Base-by-base conservation (phyloP, 129 eudicot species). In the Smallanthus sonchifolius region DNA sequence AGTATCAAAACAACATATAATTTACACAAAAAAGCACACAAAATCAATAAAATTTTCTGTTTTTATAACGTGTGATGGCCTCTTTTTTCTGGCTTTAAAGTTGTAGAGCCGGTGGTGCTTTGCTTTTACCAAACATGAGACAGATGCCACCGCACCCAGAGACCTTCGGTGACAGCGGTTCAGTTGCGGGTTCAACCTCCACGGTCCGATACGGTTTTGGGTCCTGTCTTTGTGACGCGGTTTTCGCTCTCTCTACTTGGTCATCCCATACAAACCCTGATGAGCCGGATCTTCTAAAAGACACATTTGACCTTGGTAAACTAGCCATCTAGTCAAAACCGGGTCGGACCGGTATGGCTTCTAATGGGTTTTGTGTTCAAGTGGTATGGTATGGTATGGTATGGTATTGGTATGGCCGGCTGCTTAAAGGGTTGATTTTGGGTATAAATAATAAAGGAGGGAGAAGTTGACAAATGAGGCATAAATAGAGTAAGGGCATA, bases 161-260 rank as follows among this genome's bases (percentile, higher is more conserved):
- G 66, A 87, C 83, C 71, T 82, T 90, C 8, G 96, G 96, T 39
- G 96, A 90, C 4, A 87, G 93, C 1, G 96, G 96, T 43, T 90
- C 96, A 20, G 70, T 61, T 4, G 87, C 44, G 36, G 91, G 86
- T 48, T 62, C 68, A 15, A 87, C 86, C 16, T 84, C 86, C n/a
- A 76, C 49, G 10, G 88, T n/a, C n/a, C n/a, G n/a, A 63, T 86
- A 85, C 3, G 85, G 79, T 52, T 40, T 84, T 2, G 81, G 44
- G 59, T 65, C 65, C 10, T 51, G 8, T 48, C 43, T 69, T 69
- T 51, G 61, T 49, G 52, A 34, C n/a, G 62, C 59, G 20, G 3
- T 10, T 60, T 60, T 60, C 17, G 30, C 74, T 19, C 28, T 67
- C 34, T 78, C 71, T 20, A 66, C 66, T 36, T 74, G 84, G 42